Evolutionary conservation across 2,329 filamentous ascomycete species (phyloP).

Genomic region (Aureobasidium mangrovei): DNA sequence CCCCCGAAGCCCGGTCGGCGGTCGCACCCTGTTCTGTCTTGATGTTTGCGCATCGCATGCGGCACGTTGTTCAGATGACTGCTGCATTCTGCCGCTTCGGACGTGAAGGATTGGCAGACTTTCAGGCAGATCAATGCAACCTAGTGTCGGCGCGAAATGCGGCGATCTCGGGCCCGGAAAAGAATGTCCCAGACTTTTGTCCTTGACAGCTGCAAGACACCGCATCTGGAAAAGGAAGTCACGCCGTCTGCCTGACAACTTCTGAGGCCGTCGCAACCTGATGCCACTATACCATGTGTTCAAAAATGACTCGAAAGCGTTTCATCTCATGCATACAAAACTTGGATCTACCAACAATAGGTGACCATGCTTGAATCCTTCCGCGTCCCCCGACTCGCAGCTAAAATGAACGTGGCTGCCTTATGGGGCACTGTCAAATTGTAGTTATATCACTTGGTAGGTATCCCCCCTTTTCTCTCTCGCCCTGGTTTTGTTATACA

Average conservation of each 20-base stretch:
- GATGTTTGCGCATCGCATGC: background rate
- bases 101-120: background rate
- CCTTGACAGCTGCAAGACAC: too few species aligned
- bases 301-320: background rate
- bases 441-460: background rate
- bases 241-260: too few species aligned
- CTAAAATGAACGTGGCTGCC: background rate
- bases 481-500: background rate
- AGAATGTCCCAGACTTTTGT: too few species aligned
- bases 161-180: too few species aligned
- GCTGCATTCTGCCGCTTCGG: background rate
- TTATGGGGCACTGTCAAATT: background rate
- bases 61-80: slow-evolving; percentile 1
- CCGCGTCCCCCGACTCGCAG: background rate
- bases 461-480: background rate
- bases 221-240: too few species aligned
- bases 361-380: slow-evolving; percentile 5
- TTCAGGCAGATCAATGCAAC: background rate
- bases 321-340: background rate
- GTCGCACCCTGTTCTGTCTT: background rate
- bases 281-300: background rate
- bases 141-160: too few species aligned
- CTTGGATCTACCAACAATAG: background rate
- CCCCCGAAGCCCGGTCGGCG: background rate
- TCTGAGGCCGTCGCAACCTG: too few species aligned